Evolutionary conservation across 768 basidiomycete genomes (phyloP), one percentile per base, ranked within the genome.

Genomic region (Trametes punicea): DNA sequence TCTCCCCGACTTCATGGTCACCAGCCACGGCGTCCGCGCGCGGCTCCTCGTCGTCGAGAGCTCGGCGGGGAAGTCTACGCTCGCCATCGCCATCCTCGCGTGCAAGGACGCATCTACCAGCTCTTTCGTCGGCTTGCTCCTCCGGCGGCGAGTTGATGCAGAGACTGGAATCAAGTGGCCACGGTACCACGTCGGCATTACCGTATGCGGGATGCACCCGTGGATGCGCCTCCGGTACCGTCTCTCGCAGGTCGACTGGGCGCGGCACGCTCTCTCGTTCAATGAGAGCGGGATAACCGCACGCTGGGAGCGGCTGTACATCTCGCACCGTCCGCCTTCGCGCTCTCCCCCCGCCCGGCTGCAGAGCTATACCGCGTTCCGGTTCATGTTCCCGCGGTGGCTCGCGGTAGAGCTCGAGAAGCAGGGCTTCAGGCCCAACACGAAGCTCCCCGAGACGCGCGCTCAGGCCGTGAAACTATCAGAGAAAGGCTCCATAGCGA

Each of bases 171-270:
- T 53, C 40, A 34, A 49, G 41, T 39, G 40, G 38, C 46, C 57
- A n/a, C 57, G 52, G 1, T 59, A 54, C 57, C 40, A 45, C 51
- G 47, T 54, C 41, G 57, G 57, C 6, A 29, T 50, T 15, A 54
- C 57, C 18, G 21, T 59, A 6, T 25, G 51, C 30, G 57, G 57
- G 9, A 23, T 5, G 52, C 41, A 41, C 25, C 6, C 4, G 4
- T 59, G 57, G 57, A 42, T 48, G 46, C 46, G 47, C 26, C 46
- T 49, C 16, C 51, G 57, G 25, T 53, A 45, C 57, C 57, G 57
- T 11, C 51, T 59, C 23, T 41, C 57, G 25, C 57, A 47, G 6
- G 47, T 54, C 26, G 46, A 41, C 25, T 54, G 51, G 51, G 51
- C 52, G 18, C 51, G 46, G 25, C 47, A 53, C 47, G 41, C 48